Evolutionary conservation across 2,329 filamentous ascomycete genomes (phyloP), one percentile per base, ranked within the genome.

Genomic region (Blastomyces emzantsi): DNA sequence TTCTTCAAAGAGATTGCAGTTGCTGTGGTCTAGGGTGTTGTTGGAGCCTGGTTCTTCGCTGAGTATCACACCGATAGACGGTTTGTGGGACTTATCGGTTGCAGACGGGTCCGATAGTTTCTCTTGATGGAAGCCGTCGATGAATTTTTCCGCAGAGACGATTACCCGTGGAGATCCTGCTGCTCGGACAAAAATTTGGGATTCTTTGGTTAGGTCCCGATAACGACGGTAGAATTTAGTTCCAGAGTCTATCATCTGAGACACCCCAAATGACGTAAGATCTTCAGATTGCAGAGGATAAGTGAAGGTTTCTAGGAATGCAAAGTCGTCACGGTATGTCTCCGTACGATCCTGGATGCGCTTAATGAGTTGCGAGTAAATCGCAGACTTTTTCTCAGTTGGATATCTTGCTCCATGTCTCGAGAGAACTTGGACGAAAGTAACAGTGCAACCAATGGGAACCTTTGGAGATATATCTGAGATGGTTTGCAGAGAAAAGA

Each of bases 331-430:
- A 8, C 82, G 82, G 71, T 89, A 93, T 0, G 75, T 74, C 8
- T 74, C 78, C 41, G 76, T 78, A 25, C 79, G 76, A 1, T 80
- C 81, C 65, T 92, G 86, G 65, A 97, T 88, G 58, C 83, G 83
- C 36, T 81, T 73, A 62, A 96, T 80, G 9, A 90, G 81, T 5
- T 78, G 74, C 49, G 80, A 81, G 76, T 96, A 96, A 7, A 74
- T 72, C 13, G 74, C 72, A 0, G 86, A 84, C 78, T 92, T 95
- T 67, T 79, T 78, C 13, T 77, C 71, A 0, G 92, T 96, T 0
- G 92, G 92, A 72, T 90, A 89, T 61, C 92, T 85, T 47, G 90
- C 90, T 58, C 92, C 92, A 73, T 97, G 92, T 2, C 92, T 86
- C 28, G 90, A 92, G 58, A 97, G 82, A 30, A 92, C 79, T 70